phyloP scores from a whole-genome alignment of 352 stramenopile species.

The Pythium apleroticum region DNA sequence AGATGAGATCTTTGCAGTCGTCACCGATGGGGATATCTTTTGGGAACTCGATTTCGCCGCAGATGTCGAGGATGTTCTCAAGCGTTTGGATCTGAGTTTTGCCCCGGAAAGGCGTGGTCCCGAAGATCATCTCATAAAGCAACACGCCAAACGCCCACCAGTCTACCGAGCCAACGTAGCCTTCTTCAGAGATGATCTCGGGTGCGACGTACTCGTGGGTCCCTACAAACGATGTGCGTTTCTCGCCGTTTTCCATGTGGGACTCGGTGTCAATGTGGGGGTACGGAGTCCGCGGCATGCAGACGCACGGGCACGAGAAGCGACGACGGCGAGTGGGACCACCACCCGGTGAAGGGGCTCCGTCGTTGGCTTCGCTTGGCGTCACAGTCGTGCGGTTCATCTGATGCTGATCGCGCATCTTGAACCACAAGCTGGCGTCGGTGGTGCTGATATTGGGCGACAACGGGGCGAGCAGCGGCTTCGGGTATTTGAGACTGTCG shows the following conservation, averaged over 20 bases:
- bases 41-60: constrained; percentile 49
- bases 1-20: constrained; percentile 77
- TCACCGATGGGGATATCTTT: constrained; percentile 55
- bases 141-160: constrained; percentile 71
- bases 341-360: not conserved
- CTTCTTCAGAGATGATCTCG: constrained; percentile 60
- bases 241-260: constrained; percentile 40
- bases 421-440: constrained; percentile 20
- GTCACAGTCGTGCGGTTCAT: constrained; percentile 17
- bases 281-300: constrained; percentile 26
- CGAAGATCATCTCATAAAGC: constrained; percentile 64
- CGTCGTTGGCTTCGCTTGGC: not conserved
- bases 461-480: constrained; percentile 4
- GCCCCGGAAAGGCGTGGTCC: constrained; percentile 50
- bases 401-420: constrained; percentile 17
- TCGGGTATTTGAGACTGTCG: constrained; percentile 5
- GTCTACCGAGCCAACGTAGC: constrained; percentile 59
- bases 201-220: constrained; percentile 69
- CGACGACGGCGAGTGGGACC: constrained; percentile 1
- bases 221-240: constrained; percentile 51
- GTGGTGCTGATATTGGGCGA: constrained; percentile 28
- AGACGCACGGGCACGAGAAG: constrained; percentile 31
- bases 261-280: constrained; percentile 55
- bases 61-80: constrained; percentile 49
- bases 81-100: constrained; percentile 44